Evolutionary conservation across 1,284 basidiomycete species (phyloP), one percentile per base, ranked within the genome.

Genomic region (Apiotrichum mycotoxinovorans): DNA sequence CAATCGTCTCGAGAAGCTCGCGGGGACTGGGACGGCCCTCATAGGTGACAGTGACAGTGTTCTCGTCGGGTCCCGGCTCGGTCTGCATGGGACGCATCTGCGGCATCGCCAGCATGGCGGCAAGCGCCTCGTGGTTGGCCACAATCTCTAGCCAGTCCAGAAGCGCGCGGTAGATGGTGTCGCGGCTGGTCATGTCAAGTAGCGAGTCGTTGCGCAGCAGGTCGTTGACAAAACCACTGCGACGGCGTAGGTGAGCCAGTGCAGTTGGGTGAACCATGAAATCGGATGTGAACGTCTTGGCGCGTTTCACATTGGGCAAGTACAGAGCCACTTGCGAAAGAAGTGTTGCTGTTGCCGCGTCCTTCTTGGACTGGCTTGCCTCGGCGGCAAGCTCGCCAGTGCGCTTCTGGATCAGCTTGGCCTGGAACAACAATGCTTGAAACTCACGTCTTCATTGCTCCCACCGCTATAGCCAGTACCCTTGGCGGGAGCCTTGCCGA

Each of bases 41-140:
- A 71, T 95, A 96, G 30, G 87, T 75, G 59, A 92, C 86, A 17
- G 38, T 44, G 8, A 62, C 47, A 4, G 61, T 56, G 11, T 46
- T 20, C 5, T 56, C 55, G 3, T 56, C 47, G 1, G 63, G 59
- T 0, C 60, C 41, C 0, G 64, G 60, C 18, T 41, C 45, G 5
- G 50, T 51, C 17, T 42, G 43, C 37, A 52, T 45, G 1, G 70
- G 63, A 3, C 87, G 84, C 91, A 94, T 94, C 70, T 91, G 91
- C 1, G 91, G 91, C 90, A 93, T 94, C 0, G 88, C 91, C 84
- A 95, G 89, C 88, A 94, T 92, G 64, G 87, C 89, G 2, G 90
- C 89, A 27, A 94, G 77, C 4, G 89, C 86, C 79, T 94, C 91
- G 63, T 95, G 91, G 66, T 86, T 87, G 10, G 91, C 91, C 41